phyloP scores from a whole-genome alignment of 306 rosid genomes.

The Datisca glomerata region DNA sequence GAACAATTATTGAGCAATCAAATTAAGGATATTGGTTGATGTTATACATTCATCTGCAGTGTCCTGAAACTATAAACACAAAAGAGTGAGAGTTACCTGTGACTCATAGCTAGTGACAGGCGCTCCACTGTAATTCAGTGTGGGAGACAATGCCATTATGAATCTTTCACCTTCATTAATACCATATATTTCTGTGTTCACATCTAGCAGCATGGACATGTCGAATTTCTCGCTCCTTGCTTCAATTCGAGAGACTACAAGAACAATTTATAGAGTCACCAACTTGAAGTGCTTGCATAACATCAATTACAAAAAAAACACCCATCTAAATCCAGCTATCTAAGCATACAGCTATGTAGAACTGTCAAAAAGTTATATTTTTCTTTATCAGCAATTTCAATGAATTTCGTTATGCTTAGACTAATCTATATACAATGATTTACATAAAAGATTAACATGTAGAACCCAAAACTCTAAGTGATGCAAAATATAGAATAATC shows the following conservation, averaged over 20 bases:
- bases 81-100: conserved; percentile 34
- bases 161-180: conserved; percentile 44
- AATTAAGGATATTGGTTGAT: too few species aligned
- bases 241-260: conserved; percentile 60
- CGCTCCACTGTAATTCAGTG: conserved; percentile 41
- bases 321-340: not conserved
- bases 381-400: too few species aligned
- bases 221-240: conserved; percentile 64
- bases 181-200: conserved; percentile 78
- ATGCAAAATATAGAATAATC: too few species aligned
- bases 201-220: conserved; percentile 55
- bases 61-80: not conserved
- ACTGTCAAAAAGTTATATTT: too few species aligned
- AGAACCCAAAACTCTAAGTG: too few species aligned
- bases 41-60: too few species aligned
- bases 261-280: not conserved
- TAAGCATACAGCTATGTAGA: too few species aligned
- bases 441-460: too few species aligned
- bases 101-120: conserved; percentile 9
- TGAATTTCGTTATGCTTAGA: too few species aligned
- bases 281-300: not conserved
- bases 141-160: conserved; percentile 60
- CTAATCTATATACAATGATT: too few species aligned
- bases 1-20: too few species aligned
- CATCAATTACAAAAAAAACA: not conserved